Evolutionary conservation across 2,329 filamentous ascomycete species (phyloP).

Genomic region (Aspergillus amoenus): DNA sequence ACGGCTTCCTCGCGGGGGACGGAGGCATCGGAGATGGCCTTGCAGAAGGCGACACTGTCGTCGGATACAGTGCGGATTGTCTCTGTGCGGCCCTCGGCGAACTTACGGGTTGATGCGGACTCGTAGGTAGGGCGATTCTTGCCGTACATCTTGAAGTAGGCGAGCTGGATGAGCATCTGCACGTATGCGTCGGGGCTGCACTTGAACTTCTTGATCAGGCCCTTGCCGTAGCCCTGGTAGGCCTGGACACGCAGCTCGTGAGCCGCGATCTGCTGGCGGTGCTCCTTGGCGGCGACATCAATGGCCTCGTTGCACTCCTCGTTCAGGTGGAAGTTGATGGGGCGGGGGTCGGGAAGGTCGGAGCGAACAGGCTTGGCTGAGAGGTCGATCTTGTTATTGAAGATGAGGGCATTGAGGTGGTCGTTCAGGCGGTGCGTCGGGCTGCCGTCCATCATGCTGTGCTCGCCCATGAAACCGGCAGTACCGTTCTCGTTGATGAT

Average conservation of each 20-base stretch:
- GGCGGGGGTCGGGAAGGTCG: slow-evolving; percentile 75
- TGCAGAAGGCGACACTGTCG: slow-evolving; percentile 86
- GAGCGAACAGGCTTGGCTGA: slow-evolving; percentile 75
- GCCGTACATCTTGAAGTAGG: slow-evolving; percentile 99
- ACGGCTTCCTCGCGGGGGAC: slow-evolving; percentile 65
- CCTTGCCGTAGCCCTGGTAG: slow-evolving; percentile 97
- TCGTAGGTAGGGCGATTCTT: slow-evolving; percentile 97
- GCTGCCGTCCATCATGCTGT: slow-evolving; percentile 99
- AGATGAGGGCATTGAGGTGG: slow-evolving; percentile 87
- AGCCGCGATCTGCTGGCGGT: slow-evolving; percentile 74
- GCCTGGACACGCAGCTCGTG: slow-evolving; percentile 93
- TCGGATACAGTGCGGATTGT: slow-evolving; percentile 91
- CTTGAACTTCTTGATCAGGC: slow-evolving; percentile 98
- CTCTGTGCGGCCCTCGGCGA: slow-evolving; percentile 94
- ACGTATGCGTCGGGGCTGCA: slow-evolving; percentile 97
- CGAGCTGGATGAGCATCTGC: slow-evolving; percentile 97
- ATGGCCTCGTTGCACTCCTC: slow-evolving; percentile 75
- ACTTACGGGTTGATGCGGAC: slow-evolving; percentile 89
- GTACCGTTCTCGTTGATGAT: slow-evolving; percentile 98
- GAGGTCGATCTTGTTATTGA: slow-evolving; percentile 92
- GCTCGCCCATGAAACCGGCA: slow-evolving; percentile 95
- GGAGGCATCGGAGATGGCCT: slow-evolving; percentile 72
- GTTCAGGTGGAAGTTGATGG: slow-evolving; percentile 76
- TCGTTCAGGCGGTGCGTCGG: slow-evolving; percentile 96
- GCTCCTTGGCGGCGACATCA: slow-evolving; percentile 73